Conservation (phyloP, 1,284 basidiomycete genomes). For the Fomitiporia mediterranea region DNA sequence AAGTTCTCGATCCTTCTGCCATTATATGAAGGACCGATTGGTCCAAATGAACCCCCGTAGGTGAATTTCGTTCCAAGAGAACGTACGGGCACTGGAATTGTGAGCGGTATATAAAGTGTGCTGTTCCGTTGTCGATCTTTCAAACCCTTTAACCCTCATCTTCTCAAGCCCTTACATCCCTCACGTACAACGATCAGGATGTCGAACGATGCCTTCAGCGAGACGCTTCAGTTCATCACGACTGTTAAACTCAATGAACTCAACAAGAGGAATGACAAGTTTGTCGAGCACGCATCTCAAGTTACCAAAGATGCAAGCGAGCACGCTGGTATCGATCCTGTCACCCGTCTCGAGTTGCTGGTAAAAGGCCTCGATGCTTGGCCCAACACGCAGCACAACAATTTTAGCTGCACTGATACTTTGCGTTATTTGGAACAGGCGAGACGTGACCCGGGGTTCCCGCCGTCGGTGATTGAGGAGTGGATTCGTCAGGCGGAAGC, state of each 20-base stretch:
- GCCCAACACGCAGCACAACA: slow-evolving; percentile 11
- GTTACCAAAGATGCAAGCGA: background rate
- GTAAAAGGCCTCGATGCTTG: slow-evolving; percentile 11
- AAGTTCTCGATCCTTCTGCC: too few species aligned
- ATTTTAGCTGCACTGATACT: slow-evolving; percentile 10
- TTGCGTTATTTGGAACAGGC: slow-evolving; percentile 13
- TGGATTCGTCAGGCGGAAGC: slow-evolving; percentile 11
- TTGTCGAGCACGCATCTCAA: slow-evolving; percentile 1
- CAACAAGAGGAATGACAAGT: slow-evolving; percentile 30
- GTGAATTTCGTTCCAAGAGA: too few species aligned
- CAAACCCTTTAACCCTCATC: too few species aligned
- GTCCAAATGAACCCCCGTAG: too few species aligned
- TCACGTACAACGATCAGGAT: too few species aligned
- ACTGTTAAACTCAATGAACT: slow-evolving; percentile 39
- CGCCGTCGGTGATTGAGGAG: slow-evolving; percentile 1
- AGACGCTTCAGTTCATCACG: too few species aligned
- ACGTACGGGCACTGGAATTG: too few species aligned
- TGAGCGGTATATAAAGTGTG: too few species aligned
- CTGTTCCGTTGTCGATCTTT: too few species aligned
- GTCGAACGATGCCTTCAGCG: too few species aligned
- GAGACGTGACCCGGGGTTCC: slow-evolving; percentile 10
- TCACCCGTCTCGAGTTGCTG: slow-evolving; percentile 2
- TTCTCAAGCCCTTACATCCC: background rate
- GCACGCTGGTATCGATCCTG: background rate
- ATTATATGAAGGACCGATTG: too few species aligned